Evolutionary conservation across 2,329 filamentous ascomycete species (phyloP), one percentile per base, ranked within the genome.

Genomic region (Aspergillus fijiensis): DNA sequence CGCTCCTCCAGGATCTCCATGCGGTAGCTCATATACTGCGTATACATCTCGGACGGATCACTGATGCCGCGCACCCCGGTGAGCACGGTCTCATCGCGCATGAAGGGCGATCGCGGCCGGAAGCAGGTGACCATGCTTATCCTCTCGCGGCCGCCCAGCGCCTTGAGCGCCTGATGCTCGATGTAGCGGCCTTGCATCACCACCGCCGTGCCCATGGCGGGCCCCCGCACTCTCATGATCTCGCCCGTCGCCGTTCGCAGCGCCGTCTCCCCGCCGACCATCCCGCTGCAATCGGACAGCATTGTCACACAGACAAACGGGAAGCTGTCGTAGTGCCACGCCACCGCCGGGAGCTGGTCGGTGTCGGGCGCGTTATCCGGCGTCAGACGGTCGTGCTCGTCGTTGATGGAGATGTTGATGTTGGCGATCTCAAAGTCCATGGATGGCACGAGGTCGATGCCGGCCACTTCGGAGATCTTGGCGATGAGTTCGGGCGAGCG

Each of bases 121-220:
- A 87, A 87, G 10, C 82, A 83, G 0, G 85, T 88, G 31, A 88
- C 84, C 75, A 86, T 85, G 45, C 79, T 84, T 72, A 89, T 87
- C 33, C 86, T 82, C 70, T 88, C 86, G 29, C 79, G 78, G 2
- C 80, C 78, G 19, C 84, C 84, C 0, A 84, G 73, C 10, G 84
- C 82, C 11, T 81, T 81, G 12, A 87, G 77, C 1, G 86, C 86
- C 59, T 85, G 81, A 67, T 89, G 86, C 61, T 84, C 80, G 64
- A 88, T 86, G 72, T 88, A 87, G 29, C 85, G 78, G n/a, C 86
- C 86, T 71, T 89, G 86, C 55, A 88, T 76, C 7, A 88, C 78
- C 1, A 87, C 83, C 2, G 83, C 84, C 51, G 65, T 65, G n/a
- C 70, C 71, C 63, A 62, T 60, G 81, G 78, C 5, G 2, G 85